Evolutionary conservation across 306 rosid species (phyloP), one percentile per base, ranked within the genome.

Genomic region (Prunus mume): DNA sequence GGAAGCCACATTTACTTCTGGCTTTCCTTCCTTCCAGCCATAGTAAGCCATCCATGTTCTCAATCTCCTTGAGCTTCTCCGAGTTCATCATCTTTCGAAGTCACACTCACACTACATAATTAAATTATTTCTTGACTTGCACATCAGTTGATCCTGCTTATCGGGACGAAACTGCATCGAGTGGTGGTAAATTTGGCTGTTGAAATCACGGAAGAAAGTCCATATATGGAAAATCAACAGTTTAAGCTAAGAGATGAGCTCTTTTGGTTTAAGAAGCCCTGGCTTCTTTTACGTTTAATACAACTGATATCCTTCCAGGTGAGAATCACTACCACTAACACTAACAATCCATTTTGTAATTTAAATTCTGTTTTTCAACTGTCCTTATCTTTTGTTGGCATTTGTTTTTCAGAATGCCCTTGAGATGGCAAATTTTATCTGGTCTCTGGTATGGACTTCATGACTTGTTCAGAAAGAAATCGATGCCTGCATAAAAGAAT

Each of bases 181-280:
- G 91, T 95, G 80, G 97, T 95, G 79, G 93, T 90, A 75, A 90
- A 89, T 74, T 72, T 95, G 84, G 99, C 97, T 19, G 97, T 92
- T 25, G 99, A 89, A 87, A 82, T 88, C 76, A 78, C 78, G 84
- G 95, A 89, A 77, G 71, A 69, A 77, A 66, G 81, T 66, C 85
- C 86, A 5, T 5, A 22, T 34, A 66, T 69, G 79, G 89, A 76
- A 69, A 82, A 55, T 68, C 77, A 66, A 55, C 85, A 68, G 66
- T 87, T 92, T 78, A 89, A 88, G 71, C 84, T 89, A 46, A 85
- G 97, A 80, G 99, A 95, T 76, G 91, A 92, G 20, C 95, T 90
- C 60, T 95, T 95, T 77, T 95, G 98, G 98, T 92, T 95, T 84
- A 88, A 93, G 79, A 95, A 83, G 69, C 98, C 98, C 9, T 79